Evolutionary conservation across 306 rosid genomes (phyloP), one percentile per base, ranked within the genome.

Genomic region (Dicorynia guianensis): DNA sequence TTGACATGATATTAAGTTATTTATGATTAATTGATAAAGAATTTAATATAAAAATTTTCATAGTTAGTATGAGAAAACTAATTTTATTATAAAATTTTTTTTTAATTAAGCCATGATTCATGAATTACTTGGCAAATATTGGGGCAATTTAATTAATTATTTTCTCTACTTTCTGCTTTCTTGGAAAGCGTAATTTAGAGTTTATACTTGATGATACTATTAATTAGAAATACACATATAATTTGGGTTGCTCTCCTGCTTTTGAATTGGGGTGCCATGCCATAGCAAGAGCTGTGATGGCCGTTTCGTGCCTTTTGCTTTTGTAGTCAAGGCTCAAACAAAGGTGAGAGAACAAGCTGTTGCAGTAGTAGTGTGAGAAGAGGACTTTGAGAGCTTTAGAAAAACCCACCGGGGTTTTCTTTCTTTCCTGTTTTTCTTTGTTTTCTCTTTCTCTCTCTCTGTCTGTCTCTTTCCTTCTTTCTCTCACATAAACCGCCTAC

Each of bases 301-400:
- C 85, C 83, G 89, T 87, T 89, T 79, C 83, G 69, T 80, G 76
- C 87, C 87, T 87, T 85, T 86, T 70, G 82, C 96, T 92, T 92
- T 92, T 76, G 83, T 86, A 86, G 96, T 92, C 85, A 89, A 86
- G 90, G 68, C 85, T 79, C 77, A 74, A 80, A 87, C 83, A 88
- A 90, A 87, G 87, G 91, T 66, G 82, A 48, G 63, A 40, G 11
- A 15, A 80, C 10, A 14, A 4, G 7, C 44, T 56, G 62, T 25
- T 56, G 70, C 49, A 46, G 20, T 72, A 57, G 17, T 64, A 46
- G 77, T 4, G 58, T 54, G 80, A 72, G 71, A 78, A 64, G 64
- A 61, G 70, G 64, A 42, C 55, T 42, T 68, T 78, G 69, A 42
- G 70, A 63, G 74, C 76, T 75, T 48, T 71, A 77, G 44, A 65